Conservation (phyloP, 257 asterid genomes). For the Solanum tarijense region DNA sequence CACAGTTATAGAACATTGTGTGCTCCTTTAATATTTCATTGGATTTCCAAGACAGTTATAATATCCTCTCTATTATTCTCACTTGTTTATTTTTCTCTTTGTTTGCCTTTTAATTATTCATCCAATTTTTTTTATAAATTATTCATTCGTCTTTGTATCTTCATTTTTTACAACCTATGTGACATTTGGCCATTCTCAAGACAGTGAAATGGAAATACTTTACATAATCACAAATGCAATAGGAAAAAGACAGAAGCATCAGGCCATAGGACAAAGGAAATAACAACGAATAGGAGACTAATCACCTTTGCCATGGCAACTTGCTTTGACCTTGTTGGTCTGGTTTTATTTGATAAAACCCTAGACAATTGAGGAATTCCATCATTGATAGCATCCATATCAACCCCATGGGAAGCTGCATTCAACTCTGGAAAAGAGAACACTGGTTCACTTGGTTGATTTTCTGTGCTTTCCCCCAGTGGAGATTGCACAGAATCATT, state of each 20-base stretch:
- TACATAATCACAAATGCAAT: not conserved
- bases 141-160: not conserved
- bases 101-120: not conserved
- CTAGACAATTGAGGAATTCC: constrained; percentile 90
- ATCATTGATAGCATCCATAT: constrained; percentile 48
- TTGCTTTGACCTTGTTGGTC: constrained; percentile 77
- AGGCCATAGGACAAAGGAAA: not conserved
- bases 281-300: not conserved
- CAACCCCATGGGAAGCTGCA: constrained; percentile 22
- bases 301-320: constrained; percentile 82
- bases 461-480: constrained; percentile 32
- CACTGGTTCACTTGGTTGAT: constrained; percentile 39
- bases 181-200: not conserved
- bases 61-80: not conserved
- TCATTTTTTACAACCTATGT: not conserved
- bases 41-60: not conserved
- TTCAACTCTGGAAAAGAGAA: constrained; percentile 64
- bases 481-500: constrained; percentile 17
- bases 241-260: not conserved
- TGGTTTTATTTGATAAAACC: constrained; percentile 63
- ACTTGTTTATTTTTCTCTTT: not conserved
- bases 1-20: not conserved
- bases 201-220: not conserved
- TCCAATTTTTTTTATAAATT: not conserved
- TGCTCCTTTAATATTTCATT: not conserved